phyloP scores from a whole-genome alignment of 306 rosid genomes.

The Castanea sativa region DNA sequence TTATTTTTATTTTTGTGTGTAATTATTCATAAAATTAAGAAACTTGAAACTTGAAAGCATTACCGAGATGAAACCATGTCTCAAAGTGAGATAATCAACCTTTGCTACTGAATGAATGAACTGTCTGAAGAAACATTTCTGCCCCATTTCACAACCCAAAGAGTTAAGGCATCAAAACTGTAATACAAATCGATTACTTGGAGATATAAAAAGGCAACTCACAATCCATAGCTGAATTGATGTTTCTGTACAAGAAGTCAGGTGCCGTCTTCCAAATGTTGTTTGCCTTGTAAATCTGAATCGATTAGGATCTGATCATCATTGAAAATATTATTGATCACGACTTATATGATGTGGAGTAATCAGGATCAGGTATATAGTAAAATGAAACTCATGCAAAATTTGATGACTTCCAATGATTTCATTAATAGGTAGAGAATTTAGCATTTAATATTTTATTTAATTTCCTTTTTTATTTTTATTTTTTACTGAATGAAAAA shows the following conservation, averaged over 20 bases:
- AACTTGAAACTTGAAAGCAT: background rate
- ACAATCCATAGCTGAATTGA: conserved; percentile 31
- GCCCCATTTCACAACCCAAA: conserved; percentile 18
- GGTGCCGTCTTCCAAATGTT: conserved; percentile 41
- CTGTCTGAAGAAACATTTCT: conserved; percentile 50
- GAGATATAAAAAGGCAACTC: background rate
- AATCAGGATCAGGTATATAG: background rate
- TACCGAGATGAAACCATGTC: conserved; percentile 47
- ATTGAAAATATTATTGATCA: background rate
- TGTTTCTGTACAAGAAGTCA: conserved; percentile 24
- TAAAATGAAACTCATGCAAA: too few species aligned
- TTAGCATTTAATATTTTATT: too few species aligned
- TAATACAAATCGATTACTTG: background rate
- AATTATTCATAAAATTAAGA: background rate
- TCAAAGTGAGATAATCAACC: conserved; percentile 41
- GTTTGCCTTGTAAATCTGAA: conserved; percentile 41
- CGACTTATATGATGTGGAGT: background rate
- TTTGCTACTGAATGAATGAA: conserved; percentile 37
- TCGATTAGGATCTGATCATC: conserved; percentile 37
- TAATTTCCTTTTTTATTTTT: too few species aligned
- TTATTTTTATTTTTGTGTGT: background rate
- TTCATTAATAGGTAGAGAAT: too few species aligned
- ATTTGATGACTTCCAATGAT: too few species aligned
- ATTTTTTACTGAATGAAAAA: too few species aligned
- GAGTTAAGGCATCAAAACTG: background rate